A percentile compares a stretch with the other conserved stretches of the same genome.
These are phyloP conservation scores for Phytophthora hibernalis DNA, from an alignment of 352 stramenopile genomes.

Conservation along the genomic window DNA sequence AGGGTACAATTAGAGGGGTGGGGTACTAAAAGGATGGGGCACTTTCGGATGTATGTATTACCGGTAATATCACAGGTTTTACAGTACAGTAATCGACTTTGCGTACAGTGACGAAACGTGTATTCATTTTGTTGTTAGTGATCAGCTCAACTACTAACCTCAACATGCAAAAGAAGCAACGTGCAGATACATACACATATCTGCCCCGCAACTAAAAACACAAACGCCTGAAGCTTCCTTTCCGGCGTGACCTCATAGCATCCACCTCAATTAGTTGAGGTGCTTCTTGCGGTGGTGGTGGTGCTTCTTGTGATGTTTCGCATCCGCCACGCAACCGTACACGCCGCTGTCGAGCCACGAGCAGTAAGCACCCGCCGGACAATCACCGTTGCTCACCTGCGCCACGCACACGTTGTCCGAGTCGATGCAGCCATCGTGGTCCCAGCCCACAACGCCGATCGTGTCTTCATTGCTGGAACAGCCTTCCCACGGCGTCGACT, in stretches of 20 bases:
- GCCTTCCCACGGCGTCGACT: slow-evolving; percentile 30
- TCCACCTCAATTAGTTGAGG: slow-evolving; percentile 5
- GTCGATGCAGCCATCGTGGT: slow-evolving; percentile 30
- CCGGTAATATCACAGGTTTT: too few relatives aligned
- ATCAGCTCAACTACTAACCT: slow-evolving; percentile 1
- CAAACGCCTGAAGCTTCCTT: not conserved
- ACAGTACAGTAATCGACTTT: too few relatives aligned
- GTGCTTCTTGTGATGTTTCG: slow-evolving; percentile 3
- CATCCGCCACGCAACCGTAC: slow-evolving; percentile 18
- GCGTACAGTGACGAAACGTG: slow-evolving; percentile 3
- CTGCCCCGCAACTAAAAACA: not conserved
- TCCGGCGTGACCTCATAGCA: slow-evolving; percentile 5
- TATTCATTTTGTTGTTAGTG: slow-evolving; percentile 1
- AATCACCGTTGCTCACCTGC: slow-evolving; percentile 13
- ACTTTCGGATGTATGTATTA: too few relatives aligned
- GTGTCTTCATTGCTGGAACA: slow-evolving; percentile 26
- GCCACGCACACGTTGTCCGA: slow-evolving; percentile 26
- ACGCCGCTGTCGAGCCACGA: slow-evolving; percentile 25
- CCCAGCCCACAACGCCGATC: slow-evolving; percentile 33
- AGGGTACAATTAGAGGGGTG: too few relatives aligned
- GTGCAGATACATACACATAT: not conserved
- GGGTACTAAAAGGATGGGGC: too few relatives aligned
- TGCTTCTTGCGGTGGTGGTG: slow-evolving; percentile 14
- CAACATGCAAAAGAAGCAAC: slow-evolving; percentile 13
- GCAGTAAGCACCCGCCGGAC: slow-evolving; percentile 29